Conservation (phyloP, 306 rosid species). For the Comarum palustre region DNA sequence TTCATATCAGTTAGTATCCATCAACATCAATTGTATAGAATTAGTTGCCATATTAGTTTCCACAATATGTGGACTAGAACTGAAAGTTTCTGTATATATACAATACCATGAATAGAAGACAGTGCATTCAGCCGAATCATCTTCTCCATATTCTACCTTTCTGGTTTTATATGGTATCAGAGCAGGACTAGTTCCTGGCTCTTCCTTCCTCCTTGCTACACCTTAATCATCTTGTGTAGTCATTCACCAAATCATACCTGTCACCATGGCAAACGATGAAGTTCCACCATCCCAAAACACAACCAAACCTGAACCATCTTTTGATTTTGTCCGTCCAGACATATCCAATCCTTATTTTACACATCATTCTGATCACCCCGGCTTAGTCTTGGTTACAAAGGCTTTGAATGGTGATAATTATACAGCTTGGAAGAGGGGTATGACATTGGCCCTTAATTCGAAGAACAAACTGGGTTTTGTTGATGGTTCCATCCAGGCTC, state of each 20-base stretch:
- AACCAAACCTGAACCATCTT: not conserved
- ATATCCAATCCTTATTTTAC: not conserved
- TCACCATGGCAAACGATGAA: no score
- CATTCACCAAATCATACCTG: no score
- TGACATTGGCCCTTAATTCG: not conserved
- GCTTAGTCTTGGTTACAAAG: not conserved
- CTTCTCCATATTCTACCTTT: not conserved
- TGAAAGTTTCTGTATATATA: no score
- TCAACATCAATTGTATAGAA: no score
- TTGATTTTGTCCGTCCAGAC: not conserved
- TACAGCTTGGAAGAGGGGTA: not conserved
- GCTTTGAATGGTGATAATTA: not conserved
- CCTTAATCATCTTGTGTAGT: not conserved
- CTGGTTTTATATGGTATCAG: not conserved
- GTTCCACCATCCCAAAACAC: no score
- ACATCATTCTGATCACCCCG: not conserved
- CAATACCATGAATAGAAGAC: not conserved
- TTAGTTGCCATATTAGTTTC: no score
- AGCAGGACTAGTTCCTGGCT: not conserved
- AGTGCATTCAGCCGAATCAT: not conserved
- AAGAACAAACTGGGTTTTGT: not conserved
- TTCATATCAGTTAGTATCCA: no score
- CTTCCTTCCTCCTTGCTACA: not conserved
- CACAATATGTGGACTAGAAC: no score
- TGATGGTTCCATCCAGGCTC: not conserved